Evolutionary conservation across 23 red algal species (phyloP), one percentile per base, ranked within the genome.

Genomic region (Gracilariopsis chorda): DNA sequence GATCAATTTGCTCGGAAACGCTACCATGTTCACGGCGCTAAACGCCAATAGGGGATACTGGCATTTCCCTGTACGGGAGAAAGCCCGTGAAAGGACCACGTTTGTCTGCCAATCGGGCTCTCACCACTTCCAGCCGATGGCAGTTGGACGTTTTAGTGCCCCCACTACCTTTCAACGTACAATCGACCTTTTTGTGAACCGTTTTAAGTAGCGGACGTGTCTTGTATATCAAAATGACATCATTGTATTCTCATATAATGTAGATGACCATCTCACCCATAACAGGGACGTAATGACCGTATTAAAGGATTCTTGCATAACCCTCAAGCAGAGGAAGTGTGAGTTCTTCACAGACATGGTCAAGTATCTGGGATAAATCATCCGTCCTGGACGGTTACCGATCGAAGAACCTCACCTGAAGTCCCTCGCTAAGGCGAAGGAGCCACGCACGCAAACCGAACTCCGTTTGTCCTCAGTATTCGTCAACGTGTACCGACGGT

Each of bases 181-280:
- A 16, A 20, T 64, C 16, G 79, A 83, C 49, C 51, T 83, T 7
- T 58, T 83, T 14, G 27, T 83, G 16, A 62, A 48, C 24, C 34
- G 49, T 21, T 25, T 83, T 58, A 56, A 59, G 43, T 67, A 40
- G 46, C 46, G 42, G 51, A 59, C 20, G 1, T 17, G 46, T 19
- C 79, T 67, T 40, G 79, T 83, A 0, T 83, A 83, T 28, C 42
- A 33, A 16, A 40, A 83, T 83, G 51, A 83, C 42, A 55, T 68
- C 16, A 59, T 83, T 23, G n/a, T 83, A 39, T 83, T 83, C 52
- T 59, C 16, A 14, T 36, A 28, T 12, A 67, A 32, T 9, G 33
- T 83, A 32, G 8, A 67, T n/a, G 51, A 53, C 20, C 77, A 81
- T 34, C 9, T 81, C 14, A 9, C 7, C 4, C 77, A 81, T 30